These are phyloP conservation scores for Plantago ovata DNA, from an alignment of 257 asterid genomes.

Conservation along the genomic window DNA sequence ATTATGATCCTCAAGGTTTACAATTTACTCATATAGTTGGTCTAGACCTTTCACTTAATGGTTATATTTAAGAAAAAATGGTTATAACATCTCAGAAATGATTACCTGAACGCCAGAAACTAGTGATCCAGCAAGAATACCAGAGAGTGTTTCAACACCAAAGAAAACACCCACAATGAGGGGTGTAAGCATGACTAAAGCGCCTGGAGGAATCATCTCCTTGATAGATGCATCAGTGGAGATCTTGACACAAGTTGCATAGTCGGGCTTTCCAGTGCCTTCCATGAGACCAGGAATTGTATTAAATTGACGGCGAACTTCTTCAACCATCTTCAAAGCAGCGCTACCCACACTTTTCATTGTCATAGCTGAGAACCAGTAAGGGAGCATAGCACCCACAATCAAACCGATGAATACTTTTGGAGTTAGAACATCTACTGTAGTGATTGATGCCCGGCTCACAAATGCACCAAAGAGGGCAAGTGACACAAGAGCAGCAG, in stretches of 20 bases:
- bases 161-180: slow-evolving; percentile 45
- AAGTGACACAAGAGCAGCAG: slow-evolving; percentile 56
- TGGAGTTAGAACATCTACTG: slow-evolving; percentile 45
- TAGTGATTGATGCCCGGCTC: slow-evolving; percentile 42
- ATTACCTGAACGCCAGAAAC: slow-evolving; percentile 53
- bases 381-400: slow-evolving; percentile 60
- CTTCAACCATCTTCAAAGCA: slow-evolving; percentile 51
- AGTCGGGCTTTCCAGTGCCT: slow-evolving; percentile 51
- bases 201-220: slow-evolving; percentile 57
- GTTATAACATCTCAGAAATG: background rate
- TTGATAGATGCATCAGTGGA: slow-evolving; percentile 50
- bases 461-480: slow-evolving; percentile 55
- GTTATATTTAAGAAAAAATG: too few relatives aligned
- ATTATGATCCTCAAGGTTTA: too few relatives aligned
- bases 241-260: slow-evolving; percentile 54
- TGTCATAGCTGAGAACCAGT: slow-evolving; percentile 65
- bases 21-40: too few relatives aligned
- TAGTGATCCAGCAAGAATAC: slow-evolving; percentile 53
- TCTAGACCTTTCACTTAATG: too few relatives aligned
- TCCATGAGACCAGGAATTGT: slow-evolving; percentile 46
- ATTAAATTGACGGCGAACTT: slow-evolving; percentile 49
- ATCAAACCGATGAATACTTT: slow-evolving; percentile 50
- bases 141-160: slow-evolving; percentile 53
- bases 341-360: slow-evolving; percentile 56
- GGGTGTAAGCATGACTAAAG: slow-evolving; percentile 52